Evolutionary conservation across 2,329 filamentous ascomycete genomes (phyloP).

Genomic region (Phoma sp.): DNA sequence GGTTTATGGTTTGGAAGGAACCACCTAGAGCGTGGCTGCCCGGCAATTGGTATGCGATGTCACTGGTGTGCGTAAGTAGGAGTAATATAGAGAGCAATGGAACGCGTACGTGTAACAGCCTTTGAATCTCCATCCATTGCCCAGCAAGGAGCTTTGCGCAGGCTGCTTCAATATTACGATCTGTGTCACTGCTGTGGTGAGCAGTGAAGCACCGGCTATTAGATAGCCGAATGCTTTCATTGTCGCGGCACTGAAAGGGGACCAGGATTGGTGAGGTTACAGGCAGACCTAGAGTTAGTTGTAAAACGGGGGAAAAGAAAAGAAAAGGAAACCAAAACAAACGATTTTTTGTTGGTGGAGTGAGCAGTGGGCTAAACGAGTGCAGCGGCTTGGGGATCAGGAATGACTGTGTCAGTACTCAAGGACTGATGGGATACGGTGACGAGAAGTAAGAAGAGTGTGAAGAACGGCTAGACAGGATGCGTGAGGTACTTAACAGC

Average conservation of each 20-base stretch:
- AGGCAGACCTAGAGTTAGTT: not conserved
- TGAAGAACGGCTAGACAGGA: not conserved
- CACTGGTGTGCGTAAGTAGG: not conserved
- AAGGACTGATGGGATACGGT: not conserved
- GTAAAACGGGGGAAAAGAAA: not conserved
- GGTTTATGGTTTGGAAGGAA: not conserved
- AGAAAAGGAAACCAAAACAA: not conserved
- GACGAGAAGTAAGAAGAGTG: not conserved
- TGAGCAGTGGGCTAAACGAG: not conserved
- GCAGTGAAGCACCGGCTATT: slow-evolving; percentile 22
- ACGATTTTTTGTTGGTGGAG: not conserved
- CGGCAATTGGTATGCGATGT: not conserved
- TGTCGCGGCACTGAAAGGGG: not conserved
- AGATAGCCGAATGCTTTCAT: slow-evolving; percentile 31
- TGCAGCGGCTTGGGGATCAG: not conserved
- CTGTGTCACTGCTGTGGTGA: slow-evolving; percentile 11
- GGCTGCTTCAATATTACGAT: slow-evolving; percentile 1
- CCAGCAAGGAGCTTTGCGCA: slow-evolving; percentile 6
- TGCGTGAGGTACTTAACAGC: not conserved
- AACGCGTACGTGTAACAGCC: slow-evolving; percentile 25
- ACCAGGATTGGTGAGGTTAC: not conserved
- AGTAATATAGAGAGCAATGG: not conserved
- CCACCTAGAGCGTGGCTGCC: slow-evolving; percentile 15
- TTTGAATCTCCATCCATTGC: slow-evolving; percentile 22
- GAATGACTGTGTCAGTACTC: not conserved